Conservation (phyloP, 2,329 filamentous ascomycete genomes). For the Mycosphaerelloides madeirae region DNA sequence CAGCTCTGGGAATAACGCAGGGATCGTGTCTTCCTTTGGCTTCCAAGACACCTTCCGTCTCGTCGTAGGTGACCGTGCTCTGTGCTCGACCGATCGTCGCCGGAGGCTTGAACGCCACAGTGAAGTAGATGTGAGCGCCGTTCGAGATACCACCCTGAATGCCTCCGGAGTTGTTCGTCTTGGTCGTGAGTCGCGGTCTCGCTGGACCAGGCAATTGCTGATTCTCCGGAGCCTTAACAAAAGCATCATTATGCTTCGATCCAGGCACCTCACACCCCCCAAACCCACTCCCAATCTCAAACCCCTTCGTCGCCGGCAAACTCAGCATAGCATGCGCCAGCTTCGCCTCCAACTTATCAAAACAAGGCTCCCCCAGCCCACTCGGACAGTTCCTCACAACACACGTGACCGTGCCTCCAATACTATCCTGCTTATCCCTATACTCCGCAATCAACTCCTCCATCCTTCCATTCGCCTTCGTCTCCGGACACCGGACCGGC, state of each 20-base stretch:
- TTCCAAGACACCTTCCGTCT: slow-evolving; percentile 69
- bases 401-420: slow-evolving; percentile 91
- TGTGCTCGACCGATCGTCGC: slow-evolving; percentile 91
- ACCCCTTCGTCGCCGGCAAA: slow-evolving; percentile 92
- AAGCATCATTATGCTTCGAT: slow-evolving; percentile 87
- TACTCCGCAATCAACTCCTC: slow-evolving; percentile 71
- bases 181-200: slow-evolving; percentile 67
- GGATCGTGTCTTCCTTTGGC: slow-evolving; percentile 95
- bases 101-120: slow-evolving; percentile 88
- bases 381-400: slow-evolving; percentile 81
- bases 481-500: slow-evolving; percentile 82
- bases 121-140: slow-evolving; percentile 90
- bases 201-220: slow-evolving; percentile 30
- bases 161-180: slow-evolving; percentile 91
- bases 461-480: slow-evolving; percentile 64
- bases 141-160: slow-evolving; percentile 96
- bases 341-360: slow-evolving; percentile 90
- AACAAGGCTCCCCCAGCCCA: slow-evolving; percentile 87
- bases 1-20: slow-evolving; percentile 79
- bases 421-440: slow-evolving; percentile 76
- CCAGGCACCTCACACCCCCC: slow-evolving; percentile 79
- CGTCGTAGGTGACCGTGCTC: slow-evolving; percentile 74
- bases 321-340: slow-evolving; percentile 91
- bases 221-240: slow-evolving; percentile 57
- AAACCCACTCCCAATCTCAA: slow-evolving; percentile 93